Evolutionary conservation across 2,329 filamentous ascomycete genomes (phyloP), one percentile per base, ranked within the genome.

Genomic region (Fonsecaea nubica): DNA sequence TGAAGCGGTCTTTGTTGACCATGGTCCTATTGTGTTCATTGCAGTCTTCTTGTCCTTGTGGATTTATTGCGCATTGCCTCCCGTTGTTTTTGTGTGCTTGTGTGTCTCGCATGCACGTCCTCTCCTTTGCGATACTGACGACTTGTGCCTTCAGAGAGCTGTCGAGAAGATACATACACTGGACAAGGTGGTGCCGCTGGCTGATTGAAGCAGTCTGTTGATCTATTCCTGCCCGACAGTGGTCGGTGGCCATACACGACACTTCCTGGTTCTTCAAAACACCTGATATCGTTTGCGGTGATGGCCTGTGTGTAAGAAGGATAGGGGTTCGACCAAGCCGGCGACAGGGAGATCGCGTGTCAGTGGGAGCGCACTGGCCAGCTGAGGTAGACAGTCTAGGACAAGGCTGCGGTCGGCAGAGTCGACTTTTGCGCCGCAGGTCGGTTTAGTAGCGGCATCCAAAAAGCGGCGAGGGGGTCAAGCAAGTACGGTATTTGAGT

Each of bases 1-100:
- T 58, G 61, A 57, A 59, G 58, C 62, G 18, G 59, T 36, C 58
- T 67, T 59, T 62, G 55, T 65, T 63, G 54, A 61, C 50, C 35
- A 54, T 67, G 36, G 40, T 55, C 42, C 48, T 40, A 52, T 58
- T 63, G 53, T 63, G 54, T 63, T 58, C 54, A 53, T 60, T 65
- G 63, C 50, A 35, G 21, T 42, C 21, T 56, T 52, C 25, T 18
- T 58, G 35, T 58, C 63, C 40, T 45, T 61, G 57, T 58, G 50
- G 58, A 56, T 60, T 63, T 65, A 54, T 63, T 66, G 59, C 54
- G 35, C 42, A 42, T 63, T 57, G 56, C 50, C 15, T 65, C 58
- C 63, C 58, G 52, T 42, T 54, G 50, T 63, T 55, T 63, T 15
- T 8, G 45, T 50, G 21, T 50, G 45, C 2, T 32, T 32, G 21